phyloP scores from a whole-genome alignment of 169 alveolate species.

The Babesia ovata region DNA sequence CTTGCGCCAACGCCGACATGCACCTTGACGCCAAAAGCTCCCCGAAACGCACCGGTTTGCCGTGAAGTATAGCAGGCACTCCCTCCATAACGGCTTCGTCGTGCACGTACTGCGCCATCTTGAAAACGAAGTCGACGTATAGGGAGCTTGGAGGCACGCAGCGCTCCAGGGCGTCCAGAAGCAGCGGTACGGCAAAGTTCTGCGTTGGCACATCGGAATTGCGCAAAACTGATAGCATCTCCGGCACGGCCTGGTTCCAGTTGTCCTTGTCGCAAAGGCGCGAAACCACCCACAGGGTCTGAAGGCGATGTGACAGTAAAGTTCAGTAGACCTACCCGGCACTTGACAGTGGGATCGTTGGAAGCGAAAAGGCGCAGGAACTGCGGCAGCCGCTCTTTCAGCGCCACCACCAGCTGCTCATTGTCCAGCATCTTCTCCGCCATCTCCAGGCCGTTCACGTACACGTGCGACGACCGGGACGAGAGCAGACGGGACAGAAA shows the following conservation, averaged over 20 bases:
- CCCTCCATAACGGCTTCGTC: constrained; percentile 87
- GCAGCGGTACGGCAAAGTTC: constrained; percentile 89
- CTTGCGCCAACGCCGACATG: background rate
- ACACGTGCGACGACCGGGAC: constrained; percentile 42
- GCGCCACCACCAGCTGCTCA: background rate
- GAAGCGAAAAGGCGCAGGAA: constrained; percentile 14
- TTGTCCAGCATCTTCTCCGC: constrained; percentile 28
- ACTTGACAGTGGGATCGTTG: constrained; percentile 23
- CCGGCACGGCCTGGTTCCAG: constrained; percentile 88
- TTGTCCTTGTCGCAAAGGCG: constrained; percentile 85
- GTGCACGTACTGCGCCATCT: constrained; percentile 89
- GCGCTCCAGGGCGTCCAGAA: constrained; percentile 88
- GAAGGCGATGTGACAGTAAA: constrained; percentile 67
- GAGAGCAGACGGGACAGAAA: constrained; percentile 29
- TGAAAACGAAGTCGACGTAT: constrained; percentile 91
- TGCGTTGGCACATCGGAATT: constrained; percentile 89
- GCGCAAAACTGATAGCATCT: constrained; percentile 85
- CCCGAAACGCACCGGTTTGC: constrained; percentile 58
- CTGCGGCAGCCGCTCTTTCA: constrained; percentile 22
- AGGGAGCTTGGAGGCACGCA: constrained; percentile 87
- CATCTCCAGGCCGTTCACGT: constrained; percentile 46
- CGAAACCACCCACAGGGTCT: constrained; percentile 89
- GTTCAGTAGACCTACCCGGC: constrained; percentile 25
- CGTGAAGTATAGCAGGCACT: constrained; percentile 72
- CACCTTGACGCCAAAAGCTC: constrained; percentile 12